phyloP scores from a whole-genome alignment of 805 yeast genomes.

The Ogataea neopini region DNA sequence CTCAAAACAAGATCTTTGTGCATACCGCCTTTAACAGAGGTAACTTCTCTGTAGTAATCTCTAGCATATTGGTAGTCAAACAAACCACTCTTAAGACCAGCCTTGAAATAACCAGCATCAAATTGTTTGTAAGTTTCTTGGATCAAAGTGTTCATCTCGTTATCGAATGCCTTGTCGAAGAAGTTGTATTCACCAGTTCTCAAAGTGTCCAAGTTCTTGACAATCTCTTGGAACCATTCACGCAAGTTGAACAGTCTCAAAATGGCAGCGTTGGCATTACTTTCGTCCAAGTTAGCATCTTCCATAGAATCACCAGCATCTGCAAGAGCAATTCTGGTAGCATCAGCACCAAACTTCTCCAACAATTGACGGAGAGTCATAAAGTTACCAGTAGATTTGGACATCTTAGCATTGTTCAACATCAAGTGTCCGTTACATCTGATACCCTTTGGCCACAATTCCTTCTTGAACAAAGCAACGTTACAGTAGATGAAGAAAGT shows the following conservation, averaged over 20 bases:
- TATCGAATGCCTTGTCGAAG: conserved; percentile 88
- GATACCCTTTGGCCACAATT: conserved; percentile 91
- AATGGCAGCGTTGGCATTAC: conserved; percentile 96
- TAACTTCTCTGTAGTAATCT: conserved; percentile 91
- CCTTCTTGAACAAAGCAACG: conserved; percentile 88
- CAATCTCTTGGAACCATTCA: conserved; percentile 90
- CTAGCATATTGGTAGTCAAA: conserved; percentile 94
- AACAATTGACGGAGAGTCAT: conserved; percentile 84
- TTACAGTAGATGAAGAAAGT: conserved; percentile 94
- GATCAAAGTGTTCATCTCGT: conserved; percentile 85
- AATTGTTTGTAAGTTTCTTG: conserved; percentile 74
- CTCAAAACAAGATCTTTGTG: conserved; percentile 77
- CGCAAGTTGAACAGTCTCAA: conserved; percentile 87
- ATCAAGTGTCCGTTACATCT: conserved; percentile 95
- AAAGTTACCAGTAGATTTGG: conserved; percentile 96
- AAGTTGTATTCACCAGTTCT: conserved; percentile 63
- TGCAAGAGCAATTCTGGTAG: conserved; percentile 94
- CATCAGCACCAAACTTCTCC: conserved; percentile 94
- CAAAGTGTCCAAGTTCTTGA: conserved; percentile 50
- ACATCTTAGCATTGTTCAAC: conserved; percentile 96
- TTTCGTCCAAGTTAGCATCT: conserved; percentile 97
- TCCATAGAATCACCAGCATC: conserved; percentile 98
- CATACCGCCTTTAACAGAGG: conserved; percentile 58
- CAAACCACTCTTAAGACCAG: conserved; percentile 85
- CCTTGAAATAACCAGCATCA: conserved; percentile 74